Conservation (phyloP, 78 protist species). For the Pigoraptor vietnamica region DNA sequence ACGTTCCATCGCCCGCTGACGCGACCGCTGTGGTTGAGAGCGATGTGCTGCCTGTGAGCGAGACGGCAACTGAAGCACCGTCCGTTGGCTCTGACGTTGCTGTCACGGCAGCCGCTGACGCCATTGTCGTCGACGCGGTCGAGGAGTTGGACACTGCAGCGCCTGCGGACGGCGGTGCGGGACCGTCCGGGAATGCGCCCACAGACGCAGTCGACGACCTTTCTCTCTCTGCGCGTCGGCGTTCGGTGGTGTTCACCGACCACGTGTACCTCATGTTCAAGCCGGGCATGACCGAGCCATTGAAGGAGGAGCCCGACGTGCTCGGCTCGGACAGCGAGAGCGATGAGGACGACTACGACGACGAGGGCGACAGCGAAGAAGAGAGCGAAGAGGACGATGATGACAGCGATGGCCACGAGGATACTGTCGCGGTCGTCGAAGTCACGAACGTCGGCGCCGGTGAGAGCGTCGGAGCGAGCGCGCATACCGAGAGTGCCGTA, state of each 20-base stretch:
- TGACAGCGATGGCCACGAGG: neutral
- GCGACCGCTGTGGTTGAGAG: too few relatives aligned
- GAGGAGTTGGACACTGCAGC: too few relatives aligned
- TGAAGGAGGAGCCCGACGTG: neutral
- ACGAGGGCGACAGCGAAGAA: neutral
- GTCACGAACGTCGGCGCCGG: neutral
- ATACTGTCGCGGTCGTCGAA: neutral
- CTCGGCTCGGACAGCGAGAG: neutral
- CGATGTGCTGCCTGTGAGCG: too few relatives aligned
- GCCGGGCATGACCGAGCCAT: neutral
- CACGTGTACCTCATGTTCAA: neutral
- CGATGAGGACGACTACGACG: neutral
- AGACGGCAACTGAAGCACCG: too few relatives aligned
- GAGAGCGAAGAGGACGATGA: neutral
- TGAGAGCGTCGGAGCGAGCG: too few relatives aligned
- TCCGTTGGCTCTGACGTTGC: too few relatives aligned
- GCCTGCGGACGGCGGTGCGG: too few relatives aligned
- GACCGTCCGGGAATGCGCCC: too few relatives aligned
- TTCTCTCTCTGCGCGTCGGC: neutral
- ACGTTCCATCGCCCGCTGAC: too few relatives aligned
- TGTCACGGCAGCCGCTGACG: too few relatives aligned
- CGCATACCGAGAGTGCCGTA: too few relatives aligned
- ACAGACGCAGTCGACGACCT: neutral
- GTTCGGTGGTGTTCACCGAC: neutral
- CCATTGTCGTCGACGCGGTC: too few relatives aligned